Evolutionary conservation across 2,329 filamentous ascomycete genomes (phyloP).

Genomic region (Bipolaris zeicola): DNA sequence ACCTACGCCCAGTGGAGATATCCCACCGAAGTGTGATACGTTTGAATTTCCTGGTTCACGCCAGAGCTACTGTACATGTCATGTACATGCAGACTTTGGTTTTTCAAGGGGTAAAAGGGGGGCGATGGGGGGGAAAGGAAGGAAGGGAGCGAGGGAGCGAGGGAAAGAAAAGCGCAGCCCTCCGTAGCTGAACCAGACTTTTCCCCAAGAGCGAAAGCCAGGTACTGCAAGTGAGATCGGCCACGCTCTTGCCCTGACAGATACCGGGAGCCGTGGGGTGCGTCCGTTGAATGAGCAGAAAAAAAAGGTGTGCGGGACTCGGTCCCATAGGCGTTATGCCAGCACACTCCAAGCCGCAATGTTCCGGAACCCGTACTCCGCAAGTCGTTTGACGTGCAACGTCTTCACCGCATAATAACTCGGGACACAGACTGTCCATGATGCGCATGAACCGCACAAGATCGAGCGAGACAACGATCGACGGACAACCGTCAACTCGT

Average conservation of each 20-base stretch:
- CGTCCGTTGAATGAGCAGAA: not conserved
- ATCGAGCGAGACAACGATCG: not conserved
- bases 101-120: not conserved
- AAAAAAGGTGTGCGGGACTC: constrained; percentile 1
- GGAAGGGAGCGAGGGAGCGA: not conserved
- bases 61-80: not conserved
- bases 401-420: constrained; percentile 6
- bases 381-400: constrained; percentile 9
- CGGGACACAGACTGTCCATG: constrained; percentile 3
- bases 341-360: constrained; percentile 3
- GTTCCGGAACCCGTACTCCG: constrained; percentile 1
- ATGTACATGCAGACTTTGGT: not conserved
- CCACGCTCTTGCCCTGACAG: constrained; percentile 1
- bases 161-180: not conserved
- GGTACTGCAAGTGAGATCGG: not conserved
- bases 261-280: not conserved
- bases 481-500: constrained; percentile 9
- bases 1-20: not conserved
- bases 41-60: not conserved
- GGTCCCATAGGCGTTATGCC: not conserved
- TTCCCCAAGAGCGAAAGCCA: not conserved
- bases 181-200: not conserved
- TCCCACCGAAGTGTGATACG: not conserved
- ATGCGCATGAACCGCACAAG: constrained; percentile 6
- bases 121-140: not conserved